Conservation (phyloP, 2,329 filamentous ascomycete species). For the Ceratocystis harringtonii region DNA sequence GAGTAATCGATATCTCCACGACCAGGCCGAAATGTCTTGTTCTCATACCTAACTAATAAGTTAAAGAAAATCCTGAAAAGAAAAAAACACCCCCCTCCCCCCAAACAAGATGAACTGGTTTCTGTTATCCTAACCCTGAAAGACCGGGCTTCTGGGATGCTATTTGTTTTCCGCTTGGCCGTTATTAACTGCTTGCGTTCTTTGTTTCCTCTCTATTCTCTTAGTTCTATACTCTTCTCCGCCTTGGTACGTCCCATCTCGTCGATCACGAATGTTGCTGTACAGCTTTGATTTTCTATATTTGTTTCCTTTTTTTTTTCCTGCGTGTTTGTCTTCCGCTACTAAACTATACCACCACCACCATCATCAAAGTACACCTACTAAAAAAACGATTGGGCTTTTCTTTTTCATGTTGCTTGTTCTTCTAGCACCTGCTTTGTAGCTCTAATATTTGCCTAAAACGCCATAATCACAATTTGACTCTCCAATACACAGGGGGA, state of each 20-base stretch:
- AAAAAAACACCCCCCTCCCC: not conserved
- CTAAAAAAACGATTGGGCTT: not conserved
- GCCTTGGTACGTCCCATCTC: not conserved
- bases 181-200: not conserved
- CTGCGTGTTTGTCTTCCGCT: not conserved
- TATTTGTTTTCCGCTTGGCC: not conserved
- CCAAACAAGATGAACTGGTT: not conserved
- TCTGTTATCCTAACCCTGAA: not conserved
- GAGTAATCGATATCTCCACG: not conserved
- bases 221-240: not conserved
- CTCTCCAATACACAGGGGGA: not conserved
- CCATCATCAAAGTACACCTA: not conserved
- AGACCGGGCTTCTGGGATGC: not conserved
- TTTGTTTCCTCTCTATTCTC: not conserved
- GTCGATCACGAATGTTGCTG: not conserved
- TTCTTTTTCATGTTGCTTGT: not conserved
- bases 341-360: not conserved
- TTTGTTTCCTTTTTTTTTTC: not conserved
- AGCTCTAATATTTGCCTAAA: not conserved
- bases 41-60: not conserved
- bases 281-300: not conserved
- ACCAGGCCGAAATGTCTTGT: not conserved
- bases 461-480: not conserved
- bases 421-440: not conserved
- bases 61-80: not conserved